These are phyloP conservation scores for Trichopus zeylanicus DNA, from an alignment of 116 monocot species.

Conservation along the genomic window DNA sequence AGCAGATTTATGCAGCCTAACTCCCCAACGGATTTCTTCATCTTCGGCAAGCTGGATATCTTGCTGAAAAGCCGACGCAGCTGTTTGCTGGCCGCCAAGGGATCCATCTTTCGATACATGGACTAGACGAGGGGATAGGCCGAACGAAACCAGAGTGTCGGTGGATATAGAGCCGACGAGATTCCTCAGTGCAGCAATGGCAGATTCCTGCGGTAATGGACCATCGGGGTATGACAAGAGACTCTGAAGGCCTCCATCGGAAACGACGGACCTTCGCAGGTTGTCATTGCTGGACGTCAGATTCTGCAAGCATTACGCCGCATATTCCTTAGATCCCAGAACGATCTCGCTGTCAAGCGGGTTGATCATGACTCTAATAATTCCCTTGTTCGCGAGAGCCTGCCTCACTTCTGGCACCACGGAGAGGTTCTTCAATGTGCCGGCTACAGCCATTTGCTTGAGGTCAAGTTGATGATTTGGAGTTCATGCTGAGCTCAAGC, in stretches of 20 bases:
- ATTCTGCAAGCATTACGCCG: conserved; percentile 63
- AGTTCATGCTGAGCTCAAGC: no score
- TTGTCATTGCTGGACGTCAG: conserved; percentile 44
- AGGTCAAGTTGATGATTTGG: no score
- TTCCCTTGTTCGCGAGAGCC: conserved; percentile 51
- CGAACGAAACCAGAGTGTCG: conserved; percentile 33
- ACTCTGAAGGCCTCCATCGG: conserved; percentile 43
- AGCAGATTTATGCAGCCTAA: conserved; percentile 32
- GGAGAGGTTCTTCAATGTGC: conserved; percentile 58
- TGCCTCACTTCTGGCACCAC: conserved; percentile 52
- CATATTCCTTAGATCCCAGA: conserved; percentile 47
- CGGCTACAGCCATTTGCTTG: conserved; percentile 58
- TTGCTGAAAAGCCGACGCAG: conserved; percentile 46
- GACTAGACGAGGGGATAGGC: conserved; percentile 40
- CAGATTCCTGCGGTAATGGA: conserved; percentile 57
- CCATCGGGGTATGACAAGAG: conserved; percentile 48
- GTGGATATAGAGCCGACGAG: conserved; percentile 23
- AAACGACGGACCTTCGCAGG: conserved; percentile 30
- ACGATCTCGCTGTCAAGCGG: conserved; percentile 39
- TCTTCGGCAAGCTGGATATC: conserved; percentile 32
- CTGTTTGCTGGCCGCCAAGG: conserved; percentile 45
- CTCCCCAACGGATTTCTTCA: conserved; percentile 47
- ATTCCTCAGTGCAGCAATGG: conserved; percentile 45
- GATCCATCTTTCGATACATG: conserved; percentile 65
- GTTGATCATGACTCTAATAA: conserved; percentile 40